Percentiles rank a stretch among this genome's conserved stretches.
These are phyloP conservation scores for Sugiyamaella xylanicola DNA, from an alignment of 1,139 yeast genomes.

Conservation along the genomic window DNA sequence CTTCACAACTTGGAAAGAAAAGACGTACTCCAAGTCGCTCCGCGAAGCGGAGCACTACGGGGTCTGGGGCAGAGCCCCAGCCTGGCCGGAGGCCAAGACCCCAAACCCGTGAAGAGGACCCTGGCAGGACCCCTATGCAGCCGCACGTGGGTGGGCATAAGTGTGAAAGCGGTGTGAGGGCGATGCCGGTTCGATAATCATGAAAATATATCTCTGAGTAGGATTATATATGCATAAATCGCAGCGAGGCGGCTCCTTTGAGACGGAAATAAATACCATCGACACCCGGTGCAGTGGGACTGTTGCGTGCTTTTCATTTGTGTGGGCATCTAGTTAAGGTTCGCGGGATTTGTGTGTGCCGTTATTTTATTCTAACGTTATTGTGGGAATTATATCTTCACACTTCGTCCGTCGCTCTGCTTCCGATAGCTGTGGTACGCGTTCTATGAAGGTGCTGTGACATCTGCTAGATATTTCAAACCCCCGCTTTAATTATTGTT, in stretches of 20 bases:
- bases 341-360: neutral
- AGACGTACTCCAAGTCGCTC: too few relatives aligned
- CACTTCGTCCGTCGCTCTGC: too few relatives aligned
- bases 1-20: too few relatives aligned
- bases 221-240: slow-evolving; percentile 8
- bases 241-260: slow-evolving; percentile 7
- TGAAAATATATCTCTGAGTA: slow-evolving; percentile 11
- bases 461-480: neutral
- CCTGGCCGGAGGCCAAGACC: neutral
- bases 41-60: too few relatives aligned
- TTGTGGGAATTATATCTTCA: too few relatives aligned
- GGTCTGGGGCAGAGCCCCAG: too few relatives aligned
- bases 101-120: neutral
- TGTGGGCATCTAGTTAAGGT: neutral
- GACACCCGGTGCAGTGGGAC: neutral
- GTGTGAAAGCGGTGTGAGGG: slow-evolving; percentile 1
- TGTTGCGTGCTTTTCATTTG: neutral
- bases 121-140: neutral
- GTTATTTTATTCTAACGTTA: too few relatives aligned
- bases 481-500: neutral
- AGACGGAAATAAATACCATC: slow-evolving; percentile 10
- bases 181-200: slow-evolving; percentile 7
- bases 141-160: slow-evolving; percentile 8
- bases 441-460: neutral
- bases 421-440: neutral